Evolutionary conservation across 208 protist genomes (phyloP).

Genomic region (Trypanosoma scelopori): DNA sequence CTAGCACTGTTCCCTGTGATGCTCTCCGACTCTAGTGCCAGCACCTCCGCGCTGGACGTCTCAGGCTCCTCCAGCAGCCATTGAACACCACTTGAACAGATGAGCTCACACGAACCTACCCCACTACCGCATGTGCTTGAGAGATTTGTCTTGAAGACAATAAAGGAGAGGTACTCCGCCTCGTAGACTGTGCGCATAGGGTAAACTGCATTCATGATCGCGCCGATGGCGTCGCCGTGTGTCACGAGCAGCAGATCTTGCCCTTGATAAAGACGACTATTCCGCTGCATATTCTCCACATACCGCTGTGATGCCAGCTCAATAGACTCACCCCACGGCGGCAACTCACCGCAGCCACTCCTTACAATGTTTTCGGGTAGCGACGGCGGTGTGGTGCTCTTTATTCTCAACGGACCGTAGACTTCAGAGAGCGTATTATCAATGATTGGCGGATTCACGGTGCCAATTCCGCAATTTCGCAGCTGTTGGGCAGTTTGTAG

Average conservation of each 20-base stretch:
- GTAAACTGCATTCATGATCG: slow-evolving; percentile 61
- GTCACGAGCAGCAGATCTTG: slow-evolving; percentile 61
- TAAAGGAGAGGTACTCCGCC: slow-evolving; percentile 71
- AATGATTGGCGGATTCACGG: slow-evolving; percentile 26
- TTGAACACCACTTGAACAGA: slow-evolving; percentile 46
- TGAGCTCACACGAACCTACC: slow-evolving; percentile 38
- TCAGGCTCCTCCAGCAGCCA: slow-evolving; percentile 42
- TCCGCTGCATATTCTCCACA: slow-evolving; percentile 16
- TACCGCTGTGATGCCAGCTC: slow-evolving; percentile 36
- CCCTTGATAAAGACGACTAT: not conserved
- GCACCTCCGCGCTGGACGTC: not conserved
- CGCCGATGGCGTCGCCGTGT: slow-evolving; percentile 77
- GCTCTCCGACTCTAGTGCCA: not conserved
- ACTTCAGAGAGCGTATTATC: slow-evolving; percentile 79
- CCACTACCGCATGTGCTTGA: slow-evolving; percentile 4
- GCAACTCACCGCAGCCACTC: slow-evolving; percentile 31
- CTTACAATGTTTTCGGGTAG: slow-evolving; percentile 9
- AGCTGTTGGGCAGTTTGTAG: slow-evolving; percentile 65
- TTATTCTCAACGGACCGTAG: slow-evolving; percentile 74
- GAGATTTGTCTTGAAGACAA: slow-evolving; percentile 51
- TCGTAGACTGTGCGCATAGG: slow-evolving; percentile 72
- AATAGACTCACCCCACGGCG: slow-evolving; percentile 72
- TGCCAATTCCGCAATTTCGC: slow-evolving; percentile 50
- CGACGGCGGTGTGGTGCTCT: slow-evolving; percentile 18
- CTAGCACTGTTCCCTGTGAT: not conserved